Evolutionary conservation across 2,329 filamentous ascomycete genomes (phyloP).

Genomic region (Elsinoe necatrix): DNA sequence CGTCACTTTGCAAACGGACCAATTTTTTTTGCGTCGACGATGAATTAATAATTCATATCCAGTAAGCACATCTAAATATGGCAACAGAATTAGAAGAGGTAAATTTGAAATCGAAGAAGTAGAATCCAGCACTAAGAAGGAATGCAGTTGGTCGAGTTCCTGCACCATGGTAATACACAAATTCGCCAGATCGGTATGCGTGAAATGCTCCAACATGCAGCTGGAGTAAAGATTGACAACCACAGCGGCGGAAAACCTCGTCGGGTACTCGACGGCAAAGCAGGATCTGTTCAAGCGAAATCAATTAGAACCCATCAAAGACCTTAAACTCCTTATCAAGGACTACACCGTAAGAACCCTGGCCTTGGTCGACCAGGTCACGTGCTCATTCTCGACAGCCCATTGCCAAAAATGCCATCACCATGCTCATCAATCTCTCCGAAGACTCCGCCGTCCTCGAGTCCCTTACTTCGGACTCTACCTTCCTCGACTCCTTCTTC

Average conservation of each 20-base stretch:
- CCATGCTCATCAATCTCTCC: slow-evolving; percentile 79
- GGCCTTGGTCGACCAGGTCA: slow-evolving; percentile 31
- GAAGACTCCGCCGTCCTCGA: slow-evolving; percentile 68
- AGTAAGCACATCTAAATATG: slow-evolving; percentile 28
- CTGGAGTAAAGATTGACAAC: slow-evolving; percentile 6
- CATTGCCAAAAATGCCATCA: slow-evolving; percentile 88
- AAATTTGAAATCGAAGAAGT: slow-evolving; percentile 20
- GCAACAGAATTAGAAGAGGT: slow-evolving; percentile 45
- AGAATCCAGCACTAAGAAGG: slow-evolving; percentile 6
- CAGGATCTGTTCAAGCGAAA: slow-evolving; percentile 76
- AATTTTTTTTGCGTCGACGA: slow-evolving; percentile 2
- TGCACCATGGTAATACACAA: slow-evolving; percentile 84
- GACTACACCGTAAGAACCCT: slow-evolving; percentile 58
- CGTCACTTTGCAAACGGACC: neutral
- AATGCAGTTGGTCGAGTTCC: slow-evolving; percentile 76
- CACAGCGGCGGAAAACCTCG: slow-evolving; percentile 70
- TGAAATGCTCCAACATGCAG: neutral
- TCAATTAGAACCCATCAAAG: slow-evolving; percentile 67
- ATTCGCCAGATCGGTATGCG: slow-evolving; percentile 67
- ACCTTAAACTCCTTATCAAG: slow-evolving; percentile 76
- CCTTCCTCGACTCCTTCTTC: slow-evolving; percentile 68
- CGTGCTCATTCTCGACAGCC: slow-evolving; percentile 42
- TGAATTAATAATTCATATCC: slow-evolving; percentile 10
- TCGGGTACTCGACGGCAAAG: slow-evolving; percentile 71
- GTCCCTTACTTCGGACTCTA: slow-evolving; percentile 65